These are phyloP conservation scores for maize (Zea mays) DNA, from an alignment of 176 grass and related monocot species.

Conservation along the genomic window DNA sequence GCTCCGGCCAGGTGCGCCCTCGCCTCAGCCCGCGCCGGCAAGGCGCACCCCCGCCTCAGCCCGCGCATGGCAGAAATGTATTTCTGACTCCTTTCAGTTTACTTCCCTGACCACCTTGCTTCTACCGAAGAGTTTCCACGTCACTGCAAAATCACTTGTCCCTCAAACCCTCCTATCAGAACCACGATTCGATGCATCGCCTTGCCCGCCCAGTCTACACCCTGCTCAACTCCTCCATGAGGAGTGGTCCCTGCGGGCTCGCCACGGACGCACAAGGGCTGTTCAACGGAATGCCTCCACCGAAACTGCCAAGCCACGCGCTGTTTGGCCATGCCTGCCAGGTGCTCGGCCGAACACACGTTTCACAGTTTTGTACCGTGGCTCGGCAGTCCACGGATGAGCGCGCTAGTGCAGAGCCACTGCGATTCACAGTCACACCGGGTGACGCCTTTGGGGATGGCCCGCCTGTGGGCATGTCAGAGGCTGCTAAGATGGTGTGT, in stretches of 20 bases:
- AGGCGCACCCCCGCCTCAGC: no score
- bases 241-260: neutral
- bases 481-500: conserved; percentile 54
- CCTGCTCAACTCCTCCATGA: neutral
- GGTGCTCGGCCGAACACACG: neutral
- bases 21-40: no score
- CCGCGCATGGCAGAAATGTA: no score
- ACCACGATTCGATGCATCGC: conserved; percentile 21
- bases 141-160: neutral
- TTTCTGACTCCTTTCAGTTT: neutral
- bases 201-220: neutral
- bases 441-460: neutral
- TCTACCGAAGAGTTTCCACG: neutral
- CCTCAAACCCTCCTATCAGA: neutral
- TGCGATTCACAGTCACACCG: conserved; percentile 30
- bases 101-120: neutral
- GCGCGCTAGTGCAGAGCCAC: neutral
- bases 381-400: neutral
- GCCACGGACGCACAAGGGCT: neutral
- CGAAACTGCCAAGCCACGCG: neutral
- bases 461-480: neutral
- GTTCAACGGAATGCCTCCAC: conserved; percentile 17
- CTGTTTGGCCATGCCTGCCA: neutral
- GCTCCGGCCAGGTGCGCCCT: no score
- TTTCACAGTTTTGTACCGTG: conserved; percentile 11